These are phyloP conservation scores for Trypanosoma lewisi DNA, from an alignment of 208 protist genomes.

Conservation along the genomic window DNA sequence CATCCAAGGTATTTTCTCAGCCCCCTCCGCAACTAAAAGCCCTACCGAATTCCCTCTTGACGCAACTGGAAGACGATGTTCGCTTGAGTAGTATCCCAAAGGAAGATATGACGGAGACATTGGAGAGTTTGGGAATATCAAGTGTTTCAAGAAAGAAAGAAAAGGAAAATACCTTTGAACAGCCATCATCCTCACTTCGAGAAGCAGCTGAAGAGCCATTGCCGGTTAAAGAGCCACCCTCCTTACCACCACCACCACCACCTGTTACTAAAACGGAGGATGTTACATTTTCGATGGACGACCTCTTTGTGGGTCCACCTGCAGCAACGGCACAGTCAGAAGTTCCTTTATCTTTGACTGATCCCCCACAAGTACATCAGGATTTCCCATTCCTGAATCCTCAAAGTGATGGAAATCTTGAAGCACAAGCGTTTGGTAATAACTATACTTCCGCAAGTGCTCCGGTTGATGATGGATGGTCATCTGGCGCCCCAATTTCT, in stretches of 20 bases:
- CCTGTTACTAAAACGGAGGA: conserved; percentile 2
- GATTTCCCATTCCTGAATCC: not conserved
- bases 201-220: not conserved
- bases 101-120: conserved; percentile 33
- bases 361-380: not conserved
- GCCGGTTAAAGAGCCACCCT: not conserved
- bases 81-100: conserved; percentile 23
- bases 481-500: conserved; percentile 22
- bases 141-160: not conserved
- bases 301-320: conserved; percentile 21
- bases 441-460: not conserved
- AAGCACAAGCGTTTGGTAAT: not conserved
- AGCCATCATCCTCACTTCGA: not conserved
- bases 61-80: conserved; percentile 44
- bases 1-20: conserved; percentile 48
- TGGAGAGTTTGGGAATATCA: conserved; percentile 59
- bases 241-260: not conserved
- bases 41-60: conserved; percentile 39
- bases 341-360: not conserved
- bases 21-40: conserved; percentile 53
- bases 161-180: not conserved
- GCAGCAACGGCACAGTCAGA: not conserved
- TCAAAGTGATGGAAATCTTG: not conserved
- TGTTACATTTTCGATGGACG: conserved; percentile 15
- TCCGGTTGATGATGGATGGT: conserved; percentile 18